Conservation (phyloP, 345 rosid genomes). For the Bruguiera gymnorhiza region DNA sequence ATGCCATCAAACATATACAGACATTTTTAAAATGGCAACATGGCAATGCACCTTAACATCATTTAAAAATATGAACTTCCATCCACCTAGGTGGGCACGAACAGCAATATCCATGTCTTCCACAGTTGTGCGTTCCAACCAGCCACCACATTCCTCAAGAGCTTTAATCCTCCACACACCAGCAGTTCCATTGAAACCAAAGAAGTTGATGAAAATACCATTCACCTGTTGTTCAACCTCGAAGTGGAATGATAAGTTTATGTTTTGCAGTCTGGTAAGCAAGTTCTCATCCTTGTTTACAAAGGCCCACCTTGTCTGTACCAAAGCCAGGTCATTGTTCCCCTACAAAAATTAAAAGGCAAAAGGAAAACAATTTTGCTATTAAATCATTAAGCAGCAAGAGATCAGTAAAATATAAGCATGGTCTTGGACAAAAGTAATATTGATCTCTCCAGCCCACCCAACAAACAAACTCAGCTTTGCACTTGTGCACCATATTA, state of each 20-base stretch:
- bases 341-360: conserved; percentile 40
- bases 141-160: conserved; percentile 89
- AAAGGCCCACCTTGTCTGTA: conserved; percentile 85
- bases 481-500: background rate
- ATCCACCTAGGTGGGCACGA: conserved; percentile 90
- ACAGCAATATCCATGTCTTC: conserved; percentile 96
- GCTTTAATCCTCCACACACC: conserved; percentile 95
- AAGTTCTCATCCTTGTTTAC: conserved; percentile 92
- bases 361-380: background rate
- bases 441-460: background rate
- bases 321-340: conserved; percentile 70
- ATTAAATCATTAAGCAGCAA: background rate
- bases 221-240: conserved; percentile 95
- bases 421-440: background rate
- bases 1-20: background rate
- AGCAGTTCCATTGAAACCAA: conserved; percentile 93
- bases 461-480: background rate
- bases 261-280: conserved; percentile 85
- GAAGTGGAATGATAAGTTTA: conserved; percentile 82
- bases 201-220: conserved; percentile 75
- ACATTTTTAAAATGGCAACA: conserved; percentile 5
- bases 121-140: conserved; percentile 89
- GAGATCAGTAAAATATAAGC: background rate
- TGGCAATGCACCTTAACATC: conserved; percentile 61
- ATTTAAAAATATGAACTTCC: conserved; percentile 84